These are phyloP conservation scores for Ustilago esculenta DNA, from an alignment of 1,284 basidiomycete species.

Conservation along the genomic window DNA sequence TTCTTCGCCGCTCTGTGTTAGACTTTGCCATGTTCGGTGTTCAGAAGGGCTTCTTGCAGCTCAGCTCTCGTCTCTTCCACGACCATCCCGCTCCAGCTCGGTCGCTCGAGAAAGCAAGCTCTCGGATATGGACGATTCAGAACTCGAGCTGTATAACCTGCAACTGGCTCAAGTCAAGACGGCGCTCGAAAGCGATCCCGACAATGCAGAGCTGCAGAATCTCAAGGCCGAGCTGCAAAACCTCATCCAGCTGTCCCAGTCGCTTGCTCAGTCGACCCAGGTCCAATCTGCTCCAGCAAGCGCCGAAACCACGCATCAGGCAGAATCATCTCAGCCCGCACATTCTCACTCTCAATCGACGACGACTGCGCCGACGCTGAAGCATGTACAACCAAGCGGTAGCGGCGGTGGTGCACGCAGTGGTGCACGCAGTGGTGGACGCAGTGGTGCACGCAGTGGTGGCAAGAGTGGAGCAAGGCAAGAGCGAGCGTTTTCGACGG, in stretches of 20 bases:
- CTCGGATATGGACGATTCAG: conserved; percentile 18
- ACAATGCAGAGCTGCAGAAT: conserved; percentile 76
- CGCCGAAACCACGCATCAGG: too few relatives aligned
- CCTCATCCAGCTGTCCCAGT: conserved; percentile 82
- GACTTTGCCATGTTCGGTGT: too few relatives aligned
- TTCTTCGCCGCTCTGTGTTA: too few relatives aligned
- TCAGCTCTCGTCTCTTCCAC: too few relatives aligned
- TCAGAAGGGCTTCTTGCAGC: too few relatives aligned
- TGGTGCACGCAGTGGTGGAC: background rate
- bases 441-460: background rate
- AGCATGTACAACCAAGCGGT: too few relatives aligned
- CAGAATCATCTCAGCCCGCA: background rate
- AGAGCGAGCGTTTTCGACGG: conserved; percentile 70
- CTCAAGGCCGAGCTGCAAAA: conserved; percentile 86
- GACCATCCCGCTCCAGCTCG: background rate
- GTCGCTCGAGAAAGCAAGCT: too few relatives aligned
- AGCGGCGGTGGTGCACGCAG: too few relatives aligned
- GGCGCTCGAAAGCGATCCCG: conserved; percentile 83
- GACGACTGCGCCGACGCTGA: too few relatives aligned
- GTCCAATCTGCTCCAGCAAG: too few relatives aligned
- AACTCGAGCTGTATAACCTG: conserved; percentile 26
- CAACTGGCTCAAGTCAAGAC: conserved; percentile 84
- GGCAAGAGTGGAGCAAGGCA: too few relatives aligned
- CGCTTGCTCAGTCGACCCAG: conserved; percentile 6
- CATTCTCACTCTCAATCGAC: too few relatives aligned